Evolutionary conservation across 805 yeast species (phyloP), one percentile per base, ranked within the genome.

Genomic region (Ogataea corticis): DNA sequence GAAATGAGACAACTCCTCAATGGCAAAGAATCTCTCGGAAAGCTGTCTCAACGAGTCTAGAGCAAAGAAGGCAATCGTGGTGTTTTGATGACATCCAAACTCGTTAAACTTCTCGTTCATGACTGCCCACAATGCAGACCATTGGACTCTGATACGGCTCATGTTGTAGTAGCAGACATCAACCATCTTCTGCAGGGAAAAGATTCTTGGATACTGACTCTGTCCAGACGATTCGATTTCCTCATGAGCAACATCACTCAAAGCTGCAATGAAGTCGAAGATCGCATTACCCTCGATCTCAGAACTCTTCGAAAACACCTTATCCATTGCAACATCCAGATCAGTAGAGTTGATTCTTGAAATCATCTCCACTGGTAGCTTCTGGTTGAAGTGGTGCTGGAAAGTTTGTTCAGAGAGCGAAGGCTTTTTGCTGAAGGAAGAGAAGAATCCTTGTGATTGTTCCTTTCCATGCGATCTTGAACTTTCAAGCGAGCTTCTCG

Each of bases 151-250:
- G 57, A 94, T 91, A 71, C 99, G 86, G 41, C 82, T 82, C 97
- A 94, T 94, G 64, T 95, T 95, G 71, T 95, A 94, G 66, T 94
- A 92, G 67, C 97, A 92, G 34, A 94, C 96, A 67, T 95, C 99
- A 42, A 94, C 96, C 75, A 94, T 87, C 62, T 94, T 94, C 61
- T 90, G 98, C 51, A 94, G 70, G 0, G 98, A 87, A 62, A 88
- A 95, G 68, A 89, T 84, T 63, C 99, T 76, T 31, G 98, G 99
- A 50, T 87, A 82, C 6, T 77, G 72, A 35, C 91, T 83, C 58
- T 81, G 82, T 6, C 90, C 91, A 1, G 96, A 85, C 0, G 95
- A 85, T 51, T 87, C 90, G 50, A 94, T 89, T 65, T 94, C 99
- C 58, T 91, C 97, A 33, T 80, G 71, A 0, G 96, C 87, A 21